Base-by-base conservation (phyloP, 2,329 filamentous ascomycete genomes). In the Pseudogymnoascus sp. region DNA sequence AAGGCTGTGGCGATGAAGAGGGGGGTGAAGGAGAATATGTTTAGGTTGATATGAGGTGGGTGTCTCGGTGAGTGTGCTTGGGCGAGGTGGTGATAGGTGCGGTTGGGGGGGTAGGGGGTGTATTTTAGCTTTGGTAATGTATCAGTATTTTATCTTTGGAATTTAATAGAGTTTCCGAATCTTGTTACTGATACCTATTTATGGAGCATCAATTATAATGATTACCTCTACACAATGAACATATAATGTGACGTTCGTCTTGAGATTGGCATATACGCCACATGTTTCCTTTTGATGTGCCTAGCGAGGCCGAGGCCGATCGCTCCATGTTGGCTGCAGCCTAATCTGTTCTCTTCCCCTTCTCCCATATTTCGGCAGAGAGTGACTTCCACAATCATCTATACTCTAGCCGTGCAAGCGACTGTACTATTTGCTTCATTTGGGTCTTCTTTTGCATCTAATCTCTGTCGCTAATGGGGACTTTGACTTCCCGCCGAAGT, bases 1-100 rank as follows among this genome's bases (percentile, higher is more conserved):
- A 82, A 87, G 72, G 84, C 89, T 0, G 85, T 85, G 5, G 80
- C 86, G 0, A 87, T 93, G 82, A 92, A 91, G 75, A 79, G 88
- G 60, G 82, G 86, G 37, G 89, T 93, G 10, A 86, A 82, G 72
- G 84, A 87, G 61, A 91, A 91, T 69, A 91, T 91, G 88, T 92
- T 92, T 72, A 79, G 88, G 15, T 83, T 88, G 65, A 90, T 90
- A 19, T 85, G 69, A 74, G 59, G 15, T 60, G 33, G 31, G 7
- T 3, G 33, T 40, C 7, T 38, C 4, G 17, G 26, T 35, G 29
- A 13, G 7, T 19, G 29, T 10, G 53, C 4, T 59, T 35, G 29
- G 23, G 13, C 11, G 21, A 26, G 42, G 21, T 26, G 21, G 7
- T 46, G n/a, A n/a, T n/a, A n/a, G n/a, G n/a, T n/a, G n/a, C n/a